Conservation (phyloP, 805 yeast genomes). For the Nakazawaea ernobii region DNA sequence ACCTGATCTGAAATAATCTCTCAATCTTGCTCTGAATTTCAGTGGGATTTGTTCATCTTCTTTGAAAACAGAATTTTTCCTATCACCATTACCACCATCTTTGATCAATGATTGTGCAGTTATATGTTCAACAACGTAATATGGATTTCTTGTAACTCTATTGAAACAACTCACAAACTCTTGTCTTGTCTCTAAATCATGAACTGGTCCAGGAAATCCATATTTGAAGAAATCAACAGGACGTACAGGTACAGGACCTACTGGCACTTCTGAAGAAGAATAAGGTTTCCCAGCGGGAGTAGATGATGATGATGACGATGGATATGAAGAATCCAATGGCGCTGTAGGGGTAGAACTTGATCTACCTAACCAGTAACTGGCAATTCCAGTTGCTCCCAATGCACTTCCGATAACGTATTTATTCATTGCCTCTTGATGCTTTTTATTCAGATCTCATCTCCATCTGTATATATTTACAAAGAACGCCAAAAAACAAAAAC, state of each 20-base stretch:
- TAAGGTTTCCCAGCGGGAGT: background rate
- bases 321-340: background rate
- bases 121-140: constrained; percentile 80
- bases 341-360: background rate
- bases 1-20: constrained; percentile 91
- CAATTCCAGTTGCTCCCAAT: constrained; percentile 6
- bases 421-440: background rate
- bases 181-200: constrained; percentile 65
- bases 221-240: constrained; percentile 84
- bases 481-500: no score
- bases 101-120: constrained; percentile 60
- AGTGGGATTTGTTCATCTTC: constrained; percentile 84
- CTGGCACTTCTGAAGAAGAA: constrained; percentile 2
- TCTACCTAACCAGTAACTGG: constrained; percentile 9
- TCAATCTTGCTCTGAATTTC: constrained; percentile 66
- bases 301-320: background rate
- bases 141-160: constrained; percentile 79
- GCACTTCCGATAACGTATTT: constrained; percentile 2
- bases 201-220: constrained; percentile 94
- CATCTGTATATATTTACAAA: no score
- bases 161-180: constrained; percentile 87
- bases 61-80: constrained; percentile 74
- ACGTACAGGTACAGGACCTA: constrained; percentile 8
- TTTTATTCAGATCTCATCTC: background rate
- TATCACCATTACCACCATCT: constrained; percentile 50